Conservation (phyloP, 2,329 filamentous ascomycete species). For the Cercospora zeae-maydis region DNA sequence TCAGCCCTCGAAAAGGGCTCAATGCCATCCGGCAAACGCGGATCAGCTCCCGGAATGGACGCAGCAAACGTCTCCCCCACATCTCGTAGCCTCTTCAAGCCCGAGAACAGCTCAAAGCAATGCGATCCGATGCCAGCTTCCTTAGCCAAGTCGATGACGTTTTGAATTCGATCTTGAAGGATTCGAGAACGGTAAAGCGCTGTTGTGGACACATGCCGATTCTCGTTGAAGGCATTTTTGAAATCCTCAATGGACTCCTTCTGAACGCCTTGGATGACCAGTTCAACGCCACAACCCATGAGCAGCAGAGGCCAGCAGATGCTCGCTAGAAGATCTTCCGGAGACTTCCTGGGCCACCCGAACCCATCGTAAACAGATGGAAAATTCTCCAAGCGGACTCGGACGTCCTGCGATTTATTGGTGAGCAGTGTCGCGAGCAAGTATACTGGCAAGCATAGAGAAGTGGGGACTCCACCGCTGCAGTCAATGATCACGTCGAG, state of each 20-base stretch:
- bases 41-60: not conserved
- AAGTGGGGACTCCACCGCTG: not conserved
- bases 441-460: not conserved
- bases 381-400: not conserved
- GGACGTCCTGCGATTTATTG: not conserved
- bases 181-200: not conserved
- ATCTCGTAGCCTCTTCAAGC: not conserved
- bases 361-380: not conserved
- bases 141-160: not conserved
- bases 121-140: not conserved
- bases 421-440: not conserved
- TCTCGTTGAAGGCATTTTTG: not conserved
- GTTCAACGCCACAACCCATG: not conserved
- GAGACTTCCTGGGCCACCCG: not conserved
- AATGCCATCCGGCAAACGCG: not conserved
- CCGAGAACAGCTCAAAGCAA: not conserved
- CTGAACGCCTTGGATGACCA: not conserved
- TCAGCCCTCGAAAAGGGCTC: not conserved
- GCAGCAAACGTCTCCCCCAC: no score
- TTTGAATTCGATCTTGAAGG: not conserved
- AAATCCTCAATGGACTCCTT: no score
- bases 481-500: not conserved
- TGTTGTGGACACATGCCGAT: not conserved
- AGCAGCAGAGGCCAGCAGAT: not conserved
- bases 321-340: not conserved